Evolutionary conservation across 108 stramenopile species (phyloP).

Genomic region (Cyclotella choctawhatcheeana): DNA sequence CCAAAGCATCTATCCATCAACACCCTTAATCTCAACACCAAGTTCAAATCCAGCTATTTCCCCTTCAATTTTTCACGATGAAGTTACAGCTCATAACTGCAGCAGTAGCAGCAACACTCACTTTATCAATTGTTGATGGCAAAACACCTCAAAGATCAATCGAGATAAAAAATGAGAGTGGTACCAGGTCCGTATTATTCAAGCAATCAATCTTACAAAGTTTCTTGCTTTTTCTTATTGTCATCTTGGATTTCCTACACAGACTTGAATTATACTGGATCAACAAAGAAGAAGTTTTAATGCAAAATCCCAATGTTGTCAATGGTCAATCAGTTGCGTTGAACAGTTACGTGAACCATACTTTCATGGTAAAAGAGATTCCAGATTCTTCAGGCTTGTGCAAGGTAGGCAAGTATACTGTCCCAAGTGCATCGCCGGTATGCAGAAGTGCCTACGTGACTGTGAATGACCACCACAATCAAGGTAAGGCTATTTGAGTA

Average conservation of each 20-base stretch:
- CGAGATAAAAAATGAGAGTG: conserved; percentile 56
- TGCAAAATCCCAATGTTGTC: conserved; percentile 24
- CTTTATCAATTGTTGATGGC: conserved; percentile 19
- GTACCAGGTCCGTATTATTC: no score
- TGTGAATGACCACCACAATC: conserved; percentile 54
- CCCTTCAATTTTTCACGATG: background rate
- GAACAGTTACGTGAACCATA: conserved; percentile 79
- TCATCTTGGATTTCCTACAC: no score
- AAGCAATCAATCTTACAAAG: no score
- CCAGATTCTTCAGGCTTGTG: conserved; percentile 18
- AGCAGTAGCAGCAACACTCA: background rate
- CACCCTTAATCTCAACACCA: no score
- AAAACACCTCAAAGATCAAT: conserved; percentile 33
- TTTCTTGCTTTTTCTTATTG: no score
- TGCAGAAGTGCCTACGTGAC: conserved; percentile 46
- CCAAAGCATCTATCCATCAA: no score
- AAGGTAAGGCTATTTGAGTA: conserved; percentile 40
- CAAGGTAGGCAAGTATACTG: conserved; percentile 14
- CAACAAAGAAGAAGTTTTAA: background rate
- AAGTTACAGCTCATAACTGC: background rate
- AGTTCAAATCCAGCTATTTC: background rate
- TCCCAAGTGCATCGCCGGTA: conserved; percentile 37
- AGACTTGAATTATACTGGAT: no score
- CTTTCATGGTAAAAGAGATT: conserved; percentile 63
- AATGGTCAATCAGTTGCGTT: conserved; percentile 49